Evolutionary conservation across 768 basidiomycete genomes (phyloP).

Genomic region (Auricularia heimuer): DNA sequence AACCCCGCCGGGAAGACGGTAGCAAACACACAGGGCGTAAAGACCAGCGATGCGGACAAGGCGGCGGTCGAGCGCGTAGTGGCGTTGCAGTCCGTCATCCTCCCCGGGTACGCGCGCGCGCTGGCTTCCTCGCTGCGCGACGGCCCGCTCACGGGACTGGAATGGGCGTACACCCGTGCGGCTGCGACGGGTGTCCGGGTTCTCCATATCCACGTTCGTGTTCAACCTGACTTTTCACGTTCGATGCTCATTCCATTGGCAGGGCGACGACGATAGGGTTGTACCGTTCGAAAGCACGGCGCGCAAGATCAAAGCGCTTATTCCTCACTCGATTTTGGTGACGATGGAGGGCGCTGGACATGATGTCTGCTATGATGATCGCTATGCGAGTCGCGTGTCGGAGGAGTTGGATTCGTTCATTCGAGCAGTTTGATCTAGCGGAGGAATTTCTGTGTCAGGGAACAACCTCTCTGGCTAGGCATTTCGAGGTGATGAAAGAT

Average conservation of each 20-base stretch:
- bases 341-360: slow-evolving; percentile 14
- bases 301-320: slow-evolving; percentile 8
- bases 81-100: slow-evolving; percentile 6
- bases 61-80: background rate
- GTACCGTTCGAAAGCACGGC: slow-evolving; percentile 7
- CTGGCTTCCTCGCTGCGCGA: slow-evolving; percentile 12
- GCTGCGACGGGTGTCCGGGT: slow-evolving; percentile 6
- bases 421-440: background rate
- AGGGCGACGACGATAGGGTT: slow-evolving; percentile 14
- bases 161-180: slow-evolving; percentile 16
- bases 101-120: slow-evolving; percentile 14
- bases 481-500: no score
- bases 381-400: background rate
- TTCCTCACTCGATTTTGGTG: slow-evolving; percentile 13
- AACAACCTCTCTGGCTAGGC: no score
- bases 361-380: slow-evolving; percentile 9
- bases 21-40: background rate
- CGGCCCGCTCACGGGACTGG: slow-evolving; percentile 18
- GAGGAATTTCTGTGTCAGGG: no score
- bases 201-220: slow-evolving; percentile 10
- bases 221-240: no score
- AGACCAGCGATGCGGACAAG: background rate
- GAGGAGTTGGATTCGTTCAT: background rate
- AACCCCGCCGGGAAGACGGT: background rate
- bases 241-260: background rate